phyloP scores from a whole-genome alignment of 768 basidiomycete genomes.

The Lanmaoa pseudosensibilis region DNA sequence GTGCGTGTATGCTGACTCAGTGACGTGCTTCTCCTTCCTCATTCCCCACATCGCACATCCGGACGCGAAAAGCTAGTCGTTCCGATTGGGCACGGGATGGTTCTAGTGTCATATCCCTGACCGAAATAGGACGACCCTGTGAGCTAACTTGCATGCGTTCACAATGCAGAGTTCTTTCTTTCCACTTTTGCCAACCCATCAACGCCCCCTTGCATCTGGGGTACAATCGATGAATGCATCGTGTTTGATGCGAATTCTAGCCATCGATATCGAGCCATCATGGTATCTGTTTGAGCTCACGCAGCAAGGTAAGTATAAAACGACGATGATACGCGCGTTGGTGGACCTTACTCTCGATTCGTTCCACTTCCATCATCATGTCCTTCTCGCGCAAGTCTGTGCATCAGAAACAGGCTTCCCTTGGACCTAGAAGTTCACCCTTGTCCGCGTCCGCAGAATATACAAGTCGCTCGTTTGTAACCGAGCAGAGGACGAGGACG shows the following conservation, averaged over 20 bases:
- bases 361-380: constrained; percentile 11
- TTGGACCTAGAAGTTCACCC: constrained; percentile 1
- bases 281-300: not conserved
- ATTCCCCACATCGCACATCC: not conserved
- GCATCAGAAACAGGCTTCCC: not conserved
- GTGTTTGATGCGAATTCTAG: constrained; percentile 7
- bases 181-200: constrained; percentile 10
- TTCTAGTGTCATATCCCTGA: not conserved
- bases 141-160: constrained; percentile 1
- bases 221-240: constrained; percentile 18
- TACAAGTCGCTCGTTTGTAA: not conserved
- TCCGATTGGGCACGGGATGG: not conserved
- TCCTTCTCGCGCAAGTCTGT: too few relatives aligned
- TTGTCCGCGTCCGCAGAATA: constrained; percentile 17
- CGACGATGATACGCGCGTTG: not conserved
- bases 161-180: not conserved
- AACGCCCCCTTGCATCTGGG: not conserved
- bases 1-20: not conserved
- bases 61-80: not conserved
- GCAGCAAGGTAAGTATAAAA: constrained; percentile 22
- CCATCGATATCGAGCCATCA: not conserved
- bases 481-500: constrained; percentile 19
- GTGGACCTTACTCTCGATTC: not conserved
- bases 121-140: not conserved
- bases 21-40: not conserved